These are phyloP conservation scores for Hyphodiscus hymeniophilus DNA, from an alignment of 495 filamentous ascomycete genomes.

Conservation along the genomic window DNA sequence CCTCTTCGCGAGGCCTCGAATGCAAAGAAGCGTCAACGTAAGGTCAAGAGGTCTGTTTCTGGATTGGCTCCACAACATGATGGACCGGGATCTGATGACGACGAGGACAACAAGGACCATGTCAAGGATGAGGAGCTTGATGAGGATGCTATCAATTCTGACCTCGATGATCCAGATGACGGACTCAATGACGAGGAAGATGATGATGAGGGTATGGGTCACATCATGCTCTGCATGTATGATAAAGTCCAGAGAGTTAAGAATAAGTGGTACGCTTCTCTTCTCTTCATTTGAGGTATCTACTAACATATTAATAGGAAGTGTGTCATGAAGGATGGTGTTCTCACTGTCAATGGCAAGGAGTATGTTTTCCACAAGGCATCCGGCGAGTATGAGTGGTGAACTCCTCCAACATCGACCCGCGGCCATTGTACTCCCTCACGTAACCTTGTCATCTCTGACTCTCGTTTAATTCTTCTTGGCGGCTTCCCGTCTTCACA, in stretches of 20 bases:
- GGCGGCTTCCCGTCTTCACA: too few species aligned
- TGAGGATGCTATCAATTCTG: conserved; percentile 97
- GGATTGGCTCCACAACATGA: conserved; percentile 48
- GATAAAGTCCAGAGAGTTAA: conserved; percentile 99
- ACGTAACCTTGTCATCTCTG: too few species aligned
- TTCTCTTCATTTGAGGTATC: background rate
- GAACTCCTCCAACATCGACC: conserved; percentile 17
- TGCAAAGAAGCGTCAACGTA: conserved; percentile 24
- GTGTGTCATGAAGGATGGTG: conserved; percentile 94
- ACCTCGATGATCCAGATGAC: conserved; percentile 92
- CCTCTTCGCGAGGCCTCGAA: conserved; percentile 42
- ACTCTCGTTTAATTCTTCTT: too few species aligned
- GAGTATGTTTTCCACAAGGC: conserved; percentile 99
- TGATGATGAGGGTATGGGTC: conserved; percentile 67
- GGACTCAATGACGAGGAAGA: conserved; percentile 66
- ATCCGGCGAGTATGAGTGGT: conserved; percentile 97
- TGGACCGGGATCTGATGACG: conserved; percentile 36
- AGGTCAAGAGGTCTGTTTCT: conserved; percentile 24
- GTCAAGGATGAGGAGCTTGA: conserved; percentile 62
- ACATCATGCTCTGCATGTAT: conserved; percentile 97
- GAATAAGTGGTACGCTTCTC: conserved; percentile 79
- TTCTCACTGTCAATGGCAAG: conserved; percentile 80
- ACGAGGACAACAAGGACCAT: conserved; percentile 49
- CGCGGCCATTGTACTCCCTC: background rate
- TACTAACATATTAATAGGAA: conserved; percentile 47